Base-by-base conservation (phyloP, 352 stramenopile species). In the Pythium utonaiense region DNA sequence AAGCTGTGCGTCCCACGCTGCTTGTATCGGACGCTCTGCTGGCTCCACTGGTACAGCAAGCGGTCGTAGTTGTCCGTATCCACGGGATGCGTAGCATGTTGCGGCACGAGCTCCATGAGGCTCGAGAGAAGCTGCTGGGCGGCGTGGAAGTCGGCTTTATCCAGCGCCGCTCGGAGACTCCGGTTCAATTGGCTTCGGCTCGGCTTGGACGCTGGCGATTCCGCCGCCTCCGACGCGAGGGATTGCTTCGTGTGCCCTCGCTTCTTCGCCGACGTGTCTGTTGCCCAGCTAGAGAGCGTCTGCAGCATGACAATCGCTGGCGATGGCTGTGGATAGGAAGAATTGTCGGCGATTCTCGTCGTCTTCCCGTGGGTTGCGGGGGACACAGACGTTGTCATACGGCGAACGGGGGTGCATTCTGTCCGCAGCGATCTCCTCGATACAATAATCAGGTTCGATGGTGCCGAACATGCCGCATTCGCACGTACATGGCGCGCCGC, bases 1-100 rank as follows among this genome's bases (percentile, higher is more conserved):
- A 76, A 73, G 12, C 49, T 45, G 22, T 28, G 44, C 16, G 14
- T 24, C 3, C n/a, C 70, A 74, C 19, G 74, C 25, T 30, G 24
- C 48, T 40, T 22, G 6, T 33, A 36, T 9, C 17, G 16, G 36
- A 25, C 16, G 34, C 54, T 51, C 1, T 40, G 61, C 38, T 56
- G 54, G 49, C 61, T 83, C 49, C 58, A 78, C 34, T 78, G 55
- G 48, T 71, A 86, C 28, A 92, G 67, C 17, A 92, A 42, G 28
- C 71, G 36, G 22, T 89, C 82, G 65, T 89, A 92, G 27, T 65
- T 84, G 19, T 76, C 48, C 10, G 53, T 58, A 28, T 60, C 53
- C 25, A 71, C 59, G 0, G 58, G 59, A 17, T 71, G 58, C 0
- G 45, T 16, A 2, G 41, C 1, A 1, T 31, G 16, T 13, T 19